These are phyloP conservation scores for Oryza brachyantha DNA, from an alignment of 176 grass and related monocot species.

Conservation along the genomic window DNA sequence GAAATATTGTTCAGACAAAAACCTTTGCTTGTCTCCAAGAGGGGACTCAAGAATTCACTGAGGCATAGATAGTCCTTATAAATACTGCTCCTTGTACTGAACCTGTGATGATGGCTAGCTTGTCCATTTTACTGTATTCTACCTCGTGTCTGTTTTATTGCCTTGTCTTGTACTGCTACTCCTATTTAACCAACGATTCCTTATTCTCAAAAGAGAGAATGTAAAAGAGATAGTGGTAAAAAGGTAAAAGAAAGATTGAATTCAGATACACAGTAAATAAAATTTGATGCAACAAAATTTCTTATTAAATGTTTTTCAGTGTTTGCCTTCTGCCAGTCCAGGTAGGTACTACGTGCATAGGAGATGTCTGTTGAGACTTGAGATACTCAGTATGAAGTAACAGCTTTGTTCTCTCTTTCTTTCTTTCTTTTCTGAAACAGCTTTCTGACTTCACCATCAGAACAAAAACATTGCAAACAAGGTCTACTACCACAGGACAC, in stretches of 20 bases:
- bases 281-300: neutral
- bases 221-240: neutral
- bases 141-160: slow-evolving; percentile 22
- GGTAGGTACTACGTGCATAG: neutral
- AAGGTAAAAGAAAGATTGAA: neutral
- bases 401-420: no score
- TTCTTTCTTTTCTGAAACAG: neutral
- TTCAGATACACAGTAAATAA: neutral
- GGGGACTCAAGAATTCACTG: slow-evolving; percentile 31
- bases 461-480: neutral
- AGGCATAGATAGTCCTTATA: no score
- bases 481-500: neutral
- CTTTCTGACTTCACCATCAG: slow-evolving; percentile 3
- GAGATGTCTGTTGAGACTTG: neutral
- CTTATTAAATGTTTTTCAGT: neutral
- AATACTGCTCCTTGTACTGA: neutral
- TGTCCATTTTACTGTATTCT: slow-evolving; percentile 4
- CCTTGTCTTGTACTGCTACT: slow-evolving; percentile 25
- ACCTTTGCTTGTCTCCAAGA: slow-evolving; percentile 21
- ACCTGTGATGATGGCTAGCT: slow-evolving; percentile 27
- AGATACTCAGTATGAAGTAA: neutral
- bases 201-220: neutral
- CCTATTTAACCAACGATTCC: slow-evolving; percentile 45
- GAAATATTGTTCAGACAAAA: slow-evolving; percentile 25
- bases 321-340: neutral